Percentiles rank a stretch among this genome's conserved stretches.
These are phyloP conservation scores for Ceratocystis cacaofunesta DNA, from an alignment of 2,329 filamentous ascomycete genomes.

Conservation along the genomic window DNA sequence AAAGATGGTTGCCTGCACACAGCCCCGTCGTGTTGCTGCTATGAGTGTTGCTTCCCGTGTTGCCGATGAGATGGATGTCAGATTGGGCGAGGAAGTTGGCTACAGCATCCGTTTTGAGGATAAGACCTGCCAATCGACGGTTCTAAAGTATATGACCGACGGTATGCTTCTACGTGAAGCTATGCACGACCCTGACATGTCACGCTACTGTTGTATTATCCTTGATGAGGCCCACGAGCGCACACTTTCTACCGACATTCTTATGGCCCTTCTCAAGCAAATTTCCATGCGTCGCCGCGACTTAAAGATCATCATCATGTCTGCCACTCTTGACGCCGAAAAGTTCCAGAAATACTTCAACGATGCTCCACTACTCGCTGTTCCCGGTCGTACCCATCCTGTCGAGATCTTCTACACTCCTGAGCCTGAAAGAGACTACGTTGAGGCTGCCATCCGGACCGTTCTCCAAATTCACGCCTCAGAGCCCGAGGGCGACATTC, in stretches of 20 bases:
- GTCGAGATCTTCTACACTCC: conserved; percentile 98
- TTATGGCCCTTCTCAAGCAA: conserved; percentile 93
- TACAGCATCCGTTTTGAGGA: conserved; percentile 99
- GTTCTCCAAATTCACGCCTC: conserved; percentile 93
- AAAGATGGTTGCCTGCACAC: conserved; percentile 93
- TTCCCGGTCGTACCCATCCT: conserved; percentile 86
- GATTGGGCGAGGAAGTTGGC: conserved; percentile 83
- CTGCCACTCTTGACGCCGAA: conserved; percentile 88
- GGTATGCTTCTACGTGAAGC: conserved; percentile 95
- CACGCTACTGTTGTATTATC: conserved; percentile 92
- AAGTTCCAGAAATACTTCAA: conserved; percentile 98
- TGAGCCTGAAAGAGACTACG: conserved; percentile 89
- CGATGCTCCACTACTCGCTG: conserved; percentile 79
- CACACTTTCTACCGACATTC: conserved; percentile 89
- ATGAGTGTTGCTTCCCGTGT: conserved; percentile 99
- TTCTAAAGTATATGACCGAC: conserved; percentile 99
- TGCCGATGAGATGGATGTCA: conserved; percentile 88
- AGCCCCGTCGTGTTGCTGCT: conserved; percentile 91
- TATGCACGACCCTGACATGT: conserved; percentile 87
- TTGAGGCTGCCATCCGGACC: conserved; percentile 86
- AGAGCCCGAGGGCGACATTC: conserved; percentile 80
- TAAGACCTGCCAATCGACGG: conserved; percentile 71
- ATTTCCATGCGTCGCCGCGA: conserved; percentile 69
- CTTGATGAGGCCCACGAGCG: conserved; percentile 97
- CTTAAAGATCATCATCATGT: conserved; percentile 98